These are phyloP conservation scores for Phialocephala sp. DNA, from an alignment of 2,329 filamentous ascomycete genomes.

Conservation along the genomic window DNA sequence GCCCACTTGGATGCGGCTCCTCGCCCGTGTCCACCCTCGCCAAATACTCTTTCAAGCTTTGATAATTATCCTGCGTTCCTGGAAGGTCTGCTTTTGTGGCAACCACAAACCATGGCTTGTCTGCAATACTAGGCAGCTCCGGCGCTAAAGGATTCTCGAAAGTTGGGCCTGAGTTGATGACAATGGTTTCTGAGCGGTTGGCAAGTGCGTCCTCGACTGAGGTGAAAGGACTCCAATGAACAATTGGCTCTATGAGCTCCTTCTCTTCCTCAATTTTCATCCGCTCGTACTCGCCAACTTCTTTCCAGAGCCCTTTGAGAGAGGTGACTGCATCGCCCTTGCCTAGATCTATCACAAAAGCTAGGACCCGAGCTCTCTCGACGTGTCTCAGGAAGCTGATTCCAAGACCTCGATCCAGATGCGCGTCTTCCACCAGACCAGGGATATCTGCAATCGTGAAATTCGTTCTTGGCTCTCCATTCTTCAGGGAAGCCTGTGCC, in stretches of 20 bases:
- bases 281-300: conserved; percentile 82
- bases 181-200: conserved; percentile 41
- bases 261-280: conserved; percentile 73
- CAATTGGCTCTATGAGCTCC: conserved; percentile 68
- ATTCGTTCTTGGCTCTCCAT: conserved; percentile 67
- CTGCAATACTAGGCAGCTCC: conserved; percentile 63
- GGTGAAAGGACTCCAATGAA: conserved; percentile 59
- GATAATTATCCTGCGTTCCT: conserved; percentile 79
- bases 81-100: conserved; percentile 90
- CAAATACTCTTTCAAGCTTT: conserved; percentile 72
- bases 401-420: conserved; percentile 88
- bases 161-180: conserved; percentile 32
- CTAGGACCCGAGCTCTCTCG: conserved; percentile 89
- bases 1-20: conserved; percentile 74
- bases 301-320: conserved; percentile 83
- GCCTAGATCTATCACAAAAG: conserved; percentile 88
- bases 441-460: conserved; percentile 97
- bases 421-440: conserved; percentile 88
- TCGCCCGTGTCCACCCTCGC: conserved; percentile 65
- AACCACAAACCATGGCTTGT: conserved; percentile 96
- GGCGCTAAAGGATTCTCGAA: conserved; percentile 37
- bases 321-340: conserved; percentile 80
- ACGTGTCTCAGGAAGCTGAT: conserved; percentile 93
- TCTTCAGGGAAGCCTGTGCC: conserved; percentile 49
- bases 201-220: conserved; percentile 47